These are phyloP conservation scores for Pachysandra terminalis DNA, from an alignment of 164 flowering plant genomes.

Conservation along the genomic window DNA sequence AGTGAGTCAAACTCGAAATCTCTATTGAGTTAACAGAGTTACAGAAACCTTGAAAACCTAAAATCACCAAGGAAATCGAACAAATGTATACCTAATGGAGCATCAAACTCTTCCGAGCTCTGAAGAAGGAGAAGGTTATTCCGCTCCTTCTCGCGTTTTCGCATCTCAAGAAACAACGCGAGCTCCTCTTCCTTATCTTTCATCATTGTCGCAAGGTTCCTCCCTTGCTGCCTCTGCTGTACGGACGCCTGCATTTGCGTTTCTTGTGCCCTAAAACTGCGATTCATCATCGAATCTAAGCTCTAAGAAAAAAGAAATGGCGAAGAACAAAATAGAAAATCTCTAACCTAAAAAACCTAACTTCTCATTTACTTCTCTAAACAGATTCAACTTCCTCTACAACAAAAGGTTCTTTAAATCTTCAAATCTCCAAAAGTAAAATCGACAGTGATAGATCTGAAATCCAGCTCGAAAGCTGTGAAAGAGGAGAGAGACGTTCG, in stretches of 20 bases:
- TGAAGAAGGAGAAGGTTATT: slow-evolving; percentile 58
- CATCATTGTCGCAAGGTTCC: slow-evolving; percentile 49
- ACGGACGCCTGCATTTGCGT: slow-evolving; percentile 52
- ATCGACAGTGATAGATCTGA: slow-evolving; percentile 23
- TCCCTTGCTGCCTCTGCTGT: slow-evolving; percentile 48
- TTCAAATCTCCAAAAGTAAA: slow-evolving; percentile 4
- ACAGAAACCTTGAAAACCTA: slow-evolving; percentile 6
- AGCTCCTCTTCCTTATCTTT: slow-evolving; percentile 91
- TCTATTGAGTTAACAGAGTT: too few relatives aligned
- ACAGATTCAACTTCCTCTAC: slow-evolving; percentile 11
- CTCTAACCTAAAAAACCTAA: slow-evolving; percentile 21
- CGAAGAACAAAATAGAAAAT: slow-evolving; percentile 2
- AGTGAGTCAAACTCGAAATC: not conserved
- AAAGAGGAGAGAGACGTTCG: not conserved
- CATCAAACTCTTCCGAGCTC: slow-evolving; percentile 67
- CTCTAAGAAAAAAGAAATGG: not conserved
- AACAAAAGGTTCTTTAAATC: not conserved
- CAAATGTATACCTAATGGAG: slow-evolving; percentile 53
- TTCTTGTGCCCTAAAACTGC: slow-evolving; percentile 81
- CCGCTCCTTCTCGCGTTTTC: slow-evolving; percentile 83
- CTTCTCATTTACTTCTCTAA: slow-evolving; percentile 23
- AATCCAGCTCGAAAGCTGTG: slow-evolving; percentile 20
- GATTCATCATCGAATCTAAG: slow-evolving; percentile 56
- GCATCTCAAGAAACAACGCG: slow-evolving; percentile 91
- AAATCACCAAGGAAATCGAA: not conserved